Conservation (phyloP, 805 yeast genomes). For the Candida coquimbonensis region DNA sequence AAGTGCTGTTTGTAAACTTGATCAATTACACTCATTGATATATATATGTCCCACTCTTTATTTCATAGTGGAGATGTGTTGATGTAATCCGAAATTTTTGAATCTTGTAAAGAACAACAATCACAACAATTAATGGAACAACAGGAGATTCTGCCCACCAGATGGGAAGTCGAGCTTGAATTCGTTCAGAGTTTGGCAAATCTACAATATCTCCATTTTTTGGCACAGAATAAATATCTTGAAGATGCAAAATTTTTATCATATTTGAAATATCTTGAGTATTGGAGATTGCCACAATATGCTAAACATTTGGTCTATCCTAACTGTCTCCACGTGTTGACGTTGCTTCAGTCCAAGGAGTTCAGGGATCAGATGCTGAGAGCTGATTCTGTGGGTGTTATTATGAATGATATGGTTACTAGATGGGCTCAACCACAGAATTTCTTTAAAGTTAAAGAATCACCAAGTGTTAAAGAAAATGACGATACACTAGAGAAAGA, state of each 20-base stretch:
- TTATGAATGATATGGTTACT: conserved; percentile 72
- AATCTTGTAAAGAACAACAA: background rate
- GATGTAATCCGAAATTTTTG: no score
- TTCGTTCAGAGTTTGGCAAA: conserved; percentile 91
- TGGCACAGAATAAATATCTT: conserved; percentile 77
- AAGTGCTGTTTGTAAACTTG: conserved; percentile 7
- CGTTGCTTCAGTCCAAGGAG: conserved; percentile 36
- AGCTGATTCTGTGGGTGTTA: conserved; percentile 47
- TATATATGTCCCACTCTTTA: background rate
- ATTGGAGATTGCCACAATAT: conserved; percentile 75
- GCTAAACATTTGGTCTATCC: conserved; percentile 74
- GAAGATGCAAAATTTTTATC: conserved; percentile 65
- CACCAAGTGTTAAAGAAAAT: conserved; percentile 13
- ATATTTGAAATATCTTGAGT: conserved; percentile 73
- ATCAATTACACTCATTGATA: background rate
- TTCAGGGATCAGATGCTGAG: conserved; percentile 50
- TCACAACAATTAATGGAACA: background rate
- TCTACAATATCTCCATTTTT: conserved; percentile 75
- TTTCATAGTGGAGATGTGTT: background rate
- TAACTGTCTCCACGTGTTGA: conserved; percentile 75
- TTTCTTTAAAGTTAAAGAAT: conserved; percentile 22
- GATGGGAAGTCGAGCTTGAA: conserved; percentile 78
- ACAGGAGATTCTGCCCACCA: conserved; percentile 47
- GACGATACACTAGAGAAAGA: background rate
- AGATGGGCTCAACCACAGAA: conserved; percentile 40